A percentile compares a stretch with the other conserved stretches of the same genome.
Conservation (phyloP, 176 grass and related monocot genomes). For the Alopecurus myosuroides region DNA sequence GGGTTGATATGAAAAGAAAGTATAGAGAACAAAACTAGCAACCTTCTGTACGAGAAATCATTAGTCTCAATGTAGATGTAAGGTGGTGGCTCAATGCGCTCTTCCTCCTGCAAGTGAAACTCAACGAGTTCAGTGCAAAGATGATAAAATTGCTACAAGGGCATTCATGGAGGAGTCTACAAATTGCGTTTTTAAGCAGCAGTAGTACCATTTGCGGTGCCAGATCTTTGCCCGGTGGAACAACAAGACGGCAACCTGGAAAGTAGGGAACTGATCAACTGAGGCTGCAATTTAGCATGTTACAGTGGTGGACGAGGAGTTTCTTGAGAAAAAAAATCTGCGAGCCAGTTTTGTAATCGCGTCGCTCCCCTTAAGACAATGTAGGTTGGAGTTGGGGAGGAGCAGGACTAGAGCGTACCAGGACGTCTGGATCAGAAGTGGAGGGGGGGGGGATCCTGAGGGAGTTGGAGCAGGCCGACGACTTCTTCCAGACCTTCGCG, state of each 20-base stretch:
- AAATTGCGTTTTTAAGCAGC: background rate
- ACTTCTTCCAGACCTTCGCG: background rate
- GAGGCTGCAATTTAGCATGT: background rate
- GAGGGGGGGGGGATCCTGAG: background rate
- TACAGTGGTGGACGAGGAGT: background rate
- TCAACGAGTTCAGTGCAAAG: background rate
- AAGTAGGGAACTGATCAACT: background rate
- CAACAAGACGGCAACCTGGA: background rate
- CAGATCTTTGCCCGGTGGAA: background rate
- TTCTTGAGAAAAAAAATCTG: background rate
- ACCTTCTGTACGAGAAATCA: constrained; percentile 81
- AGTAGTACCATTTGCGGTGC: constrained; percentile 20
- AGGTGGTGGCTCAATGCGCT: constrained; percentile 25
- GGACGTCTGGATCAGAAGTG: background rate
- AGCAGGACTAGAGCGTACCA: constrained; percentile 17
- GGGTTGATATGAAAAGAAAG: background rate
- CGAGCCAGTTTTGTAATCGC: background rate
- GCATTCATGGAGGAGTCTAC: background rate
- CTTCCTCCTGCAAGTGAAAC: constrained; percentile 39
- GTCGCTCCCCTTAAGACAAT: background rate
- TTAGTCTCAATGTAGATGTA: constrained; percentile 86
- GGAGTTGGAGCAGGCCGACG: background rate
- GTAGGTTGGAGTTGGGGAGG: background rate
- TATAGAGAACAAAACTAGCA: background rate
- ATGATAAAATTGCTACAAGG: background rate